Evolutionary conservation across 306 rosid genomes (phyloP), one percentile per base, ranked within the genome.

Genomic region (Prunus kanzakura): DNA sequence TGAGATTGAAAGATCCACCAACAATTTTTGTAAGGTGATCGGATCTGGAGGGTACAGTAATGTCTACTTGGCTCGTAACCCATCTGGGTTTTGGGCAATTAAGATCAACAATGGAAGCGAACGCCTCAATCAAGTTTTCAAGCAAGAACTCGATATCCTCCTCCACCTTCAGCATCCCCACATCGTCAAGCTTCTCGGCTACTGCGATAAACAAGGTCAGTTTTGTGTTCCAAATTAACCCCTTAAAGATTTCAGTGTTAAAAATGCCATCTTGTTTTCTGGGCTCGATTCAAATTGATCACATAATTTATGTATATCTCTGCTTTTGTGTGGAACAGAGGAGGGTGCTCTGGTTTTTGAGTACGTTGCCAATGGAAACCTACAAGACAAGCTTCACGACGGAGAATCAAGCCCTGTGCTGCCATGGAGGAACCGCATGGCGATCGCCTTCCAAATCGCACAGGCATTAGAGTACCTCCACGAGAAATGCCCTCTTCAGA

Each of bases 31-130:
- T 12, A 76, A 74, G 47, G 71, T 84, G 22, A 79, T 87, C 11
- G 90, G 90, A 69, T 52, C 79, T 25, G 90, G 90, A 1, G 90
- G 90, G 45, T 87, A 74, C 52, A 84, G 90, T 67, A 87, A 45
- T 6, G 88, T 87, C 8, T 87, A 74, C 82, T 64, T 79, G 70
- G 88, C 80, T 57, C 74, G 58, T 38, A 51, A 63, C 18, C 58
- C 79, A 8, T 4, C 62, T 23, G 46, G 55, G 71, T 76, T 27
- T 32, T 46, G 69, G 18, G 84, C 90, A 1, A 57, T 87, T 0
- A 87, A 87, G 83, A 75, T 87, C 76, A 50, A 73, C 54, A 73
- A 74, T 12, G 79, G 79, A 19, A 79, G 86, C 22, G 83, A 81
- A 67, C 83, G 85, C 4, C 85, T 82, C 35, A 78, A 55, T 49